Conservation (phyloP, 2,329 filamentous ascomycete genomes). For the Immersiporthe knoxdaviesiana region DNA sequence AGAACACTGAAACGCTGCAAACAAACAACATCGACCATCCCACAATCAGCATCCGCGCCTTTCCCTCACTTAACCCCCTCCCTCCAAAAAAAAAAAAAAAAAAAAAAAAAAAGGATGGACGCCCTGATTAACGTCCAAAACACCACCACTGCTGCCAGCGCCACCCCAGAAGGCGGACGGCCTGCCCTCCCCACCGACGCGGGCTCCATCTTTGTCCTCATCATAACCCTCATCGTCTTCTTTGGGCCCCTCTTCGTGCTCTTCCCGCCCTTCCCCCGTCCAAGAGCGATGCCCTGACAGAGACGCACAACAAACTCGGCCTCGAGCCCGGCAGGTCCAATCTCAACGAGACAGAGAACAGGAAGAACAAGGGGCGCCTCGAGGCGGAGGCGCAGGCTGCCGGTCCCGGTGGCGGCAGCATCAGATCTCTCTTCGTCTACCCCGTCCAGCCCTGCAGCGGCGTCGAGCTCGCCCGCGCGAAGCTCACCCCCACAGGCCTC, state of each 20-base stretch:
- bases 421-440: constrained; percentile 75
- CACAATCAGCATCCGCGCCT: not conserved
- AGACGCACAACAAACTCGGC: constrained; percentile 58
- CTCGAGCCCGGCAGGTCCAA: constrained; percentile 42
- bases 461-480: constrained; percentile 69
- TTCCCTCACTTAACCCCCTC: too few relatives aligned
- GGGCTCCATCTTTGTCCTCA: constrained; percentile 44
- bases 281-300: constrained; percentile 55
- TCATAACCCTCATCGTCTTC: constrained; percentile 53
- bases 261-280: constrained; percentile 59
- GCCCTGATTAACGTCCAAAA: constrained; percentile 9
- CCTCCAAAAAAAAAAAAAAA: too few relatives aligned
- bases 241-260: constrained; percentile 57
- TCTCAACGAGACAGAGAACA: too few relatives aligned
- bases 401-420: constrained; percentile 17
- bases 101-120: constrained; percentile 16
- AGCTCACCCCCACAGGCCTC: constrained; percentile 70
- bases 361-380: constrained; percentile 8
- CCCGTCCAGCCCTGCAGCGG: constrained; percentile 82
- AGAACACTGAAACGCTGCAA: not conserved
- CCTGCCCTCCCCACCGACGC: constrained; percentile 34
- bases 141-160: not conserved
- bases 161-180: constrained; percentile 14
- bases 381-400: constrained; percentile 28
- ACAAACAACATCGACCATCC: not conserved